Evolutionary conservation across 805 yeast genomes (phyloP).

Genomic region (Spencermartinsiella europaea): DNA sequence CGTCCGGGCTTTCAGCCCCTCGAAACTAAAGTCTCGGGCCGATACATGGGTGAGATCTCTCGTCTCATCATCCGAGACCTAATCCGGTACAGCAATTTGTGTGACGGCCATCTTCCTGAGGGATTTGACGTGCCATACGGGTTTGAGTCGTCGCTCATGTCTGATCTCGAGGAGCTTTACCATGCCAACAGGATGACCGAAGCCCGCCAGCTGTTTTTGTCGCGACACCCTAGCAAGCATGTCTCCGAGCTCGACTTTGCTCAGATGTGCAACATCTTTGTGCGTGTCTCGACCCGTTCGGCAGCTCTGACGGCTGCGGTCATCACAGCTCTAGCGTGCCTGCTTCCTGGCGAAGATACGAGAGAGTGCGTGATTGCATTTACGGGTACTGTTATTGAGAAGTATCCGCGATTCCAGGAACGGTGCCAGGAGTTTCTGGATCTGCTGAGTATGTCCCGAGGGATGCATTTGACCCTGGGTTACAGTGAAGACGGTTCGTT

Average conservation of each 20-base stretch:
- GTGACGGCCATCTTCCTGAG: slow-evolving; percentile 19
- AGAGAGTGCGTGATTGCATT: slow-evolving; percentile 25
- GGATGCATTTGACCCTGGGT: slow-evolving; percentile 14
- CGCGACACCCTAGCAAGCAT: slow-evolving; percentile 10
- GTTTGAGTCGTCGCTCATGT: slow-evolving; percentile 23
- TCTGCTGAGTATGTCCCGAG: slow-evolving; percentile 15
- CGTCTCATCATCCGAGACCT: slow-evolving; percentile 69
- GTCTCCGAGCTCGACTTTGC: slow-evolving; percentile 21
- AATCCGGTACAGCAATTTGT: slow-evolving; percentile 40
- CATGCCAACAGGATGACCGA: slow-evolving; percentile 14
- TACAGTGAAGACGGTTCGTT: slow-evolving; percentile 21
- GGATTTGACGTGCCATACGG: slow-evolving; percentile 25
- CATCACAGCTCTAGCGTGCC: slow-evolving; percentile 24
- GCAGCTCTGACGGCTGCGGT: slow-evolving; percentile 31
- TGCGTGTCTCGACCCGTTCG: slow-evolving; percentile 30
- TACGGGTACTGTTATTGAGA: slow-evolving; percentile 31
- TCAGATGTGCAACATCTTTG: slow-evolving; percentile 22
- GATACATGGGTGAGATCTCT: slow-evolving; percentile 82
- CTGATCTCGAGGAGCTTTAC: slow-evolving; percentile 24
- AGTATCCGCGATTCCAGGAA: slow-evolving; percentile 26
- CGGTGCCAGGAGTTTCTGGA: slow-evolving; percentile 28
- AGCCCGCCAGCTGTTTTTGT: slow-evolving; percentile 21
- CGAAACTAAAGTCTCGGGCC: slow-evolving; percentile 82
- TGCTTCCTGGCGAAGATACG: slow-evolving; percentile 14
- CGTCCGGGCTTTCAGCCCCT: slow-evolving; percentile 81